Base-by-base conservation (phyloP, 1,284 basidiomycete species). In the Cystobasidium pallidum region DNA sequence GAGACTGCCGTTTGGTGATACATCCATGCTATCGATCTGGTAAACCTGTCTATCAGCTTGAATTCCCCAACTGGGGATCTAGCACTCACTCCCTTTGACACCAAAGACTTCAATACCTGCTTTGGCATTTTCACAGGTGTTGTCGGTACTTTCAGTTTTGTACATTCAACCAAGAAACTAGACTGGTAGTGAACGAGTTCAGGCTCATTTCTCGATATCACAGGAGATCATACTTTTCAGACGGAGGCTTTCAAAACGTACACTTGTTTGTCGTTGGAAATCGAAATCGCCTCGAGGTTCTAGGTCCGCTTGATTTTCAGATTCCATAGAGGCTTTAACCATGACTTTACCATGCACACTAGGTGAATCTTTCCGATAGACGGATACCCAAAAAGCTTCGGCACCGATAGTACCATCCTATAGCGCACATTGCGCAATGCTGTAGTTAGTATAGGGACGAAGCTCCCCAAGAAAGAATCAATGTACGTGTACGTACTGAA, bases 311-410 rank as follows among this genome's bases (percentile, higher is more conserved):
- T 76, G 78, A 7, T 73, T 75, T n/a, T 72, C 67, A 10, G 77
- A 76, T 26, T 75, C 74, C 32, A 74, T n/a, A 51, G 58, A 74
- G 47, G 70, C 77, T 49, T 82, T 79, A 4, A 85, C 84, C 30
- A 81, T 79, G 24, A 88, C 82, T 79, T 86, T 87, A 10, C 86
- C 85, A 75, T 90, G 89, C 1, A 88, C 83, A 1, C 87, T 87
- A 0, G 78, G 70, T 52, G 85, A 85, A 1, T 73, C 75, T 17
- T 74, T 32, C 4, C n/a, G 30, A 81, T 91, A 91, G 79, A 86
- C 87, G 0, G 89, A 90, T 2, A 90, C 80, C 89, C 89, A 91
- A 76, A 88, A 85, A 55, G 84, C 84, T 73, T 91, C 89, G 2
- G 80, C 81, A 0, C 86, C 84, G 17, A 64, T 58, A 17, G 68